These are phyloP conservation scores for Lithocarpus polystachyus DNA, from an alignment of 306 rosid species.

Conservation along the genomic window DNA sequence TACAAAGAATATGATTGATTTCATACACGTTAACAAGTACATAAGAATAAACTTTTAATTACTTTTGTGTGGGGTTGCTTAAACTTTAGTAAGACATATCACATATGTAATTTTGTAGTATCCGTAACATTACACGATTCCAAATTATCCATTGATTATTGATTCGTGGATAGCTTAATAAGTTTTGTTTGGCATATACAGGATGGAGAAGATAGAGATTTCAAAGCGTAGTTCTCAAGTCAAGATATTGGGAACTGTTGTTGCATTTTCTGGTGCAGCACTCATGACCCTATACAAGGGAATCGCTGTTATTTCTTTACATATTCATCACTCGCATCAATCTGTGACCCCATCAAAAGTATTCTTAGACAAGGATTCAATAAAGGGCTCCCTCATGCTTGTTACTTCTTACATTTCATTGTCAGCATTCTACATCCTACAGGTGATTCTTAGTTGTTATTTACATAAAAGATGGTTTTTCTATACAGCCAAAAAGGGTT, in stretches of 20 bases:
- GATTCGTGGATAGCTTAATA: neutral
- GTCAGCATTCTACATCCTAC: conserved; percentile 13
- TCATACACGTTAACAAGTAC: no score
- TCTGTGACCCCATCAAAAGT: neutral
- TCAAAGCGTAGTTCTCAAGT: neutral
- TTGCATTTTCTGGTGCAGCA: conserved; percentile 12
- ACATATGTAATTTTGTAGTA: no score
- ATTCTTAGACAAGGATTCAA: conserved; percentile 1
- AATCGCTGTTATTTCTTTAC: neutral
- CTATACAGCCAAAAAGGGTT: no score
- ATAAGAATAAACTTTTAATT: no score
- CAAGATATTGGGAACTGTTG: neutral
- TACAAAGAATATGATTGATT: no score
- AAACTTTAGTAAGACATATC: no score
- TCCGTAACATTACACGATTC: no score
- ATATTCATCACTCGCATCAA: neutral
- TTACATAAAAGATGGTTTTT: no score
- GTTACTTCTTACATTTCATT: neutral
- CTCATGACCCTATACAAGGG: conserved; percentile 33
- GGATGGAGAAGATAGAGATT: neutral
- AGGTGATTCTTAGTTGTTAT: conserved; percentile 1
- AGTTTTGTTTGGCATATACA: neutral
- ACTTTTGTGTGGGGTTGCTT: no score
- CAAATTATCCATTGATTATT: neutral
- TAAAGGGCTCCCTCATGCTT: conserved; percentile 24